Conservation (phyloP, 805 yeast genomes). For the Zygoascus biomembranicola region DNA sequence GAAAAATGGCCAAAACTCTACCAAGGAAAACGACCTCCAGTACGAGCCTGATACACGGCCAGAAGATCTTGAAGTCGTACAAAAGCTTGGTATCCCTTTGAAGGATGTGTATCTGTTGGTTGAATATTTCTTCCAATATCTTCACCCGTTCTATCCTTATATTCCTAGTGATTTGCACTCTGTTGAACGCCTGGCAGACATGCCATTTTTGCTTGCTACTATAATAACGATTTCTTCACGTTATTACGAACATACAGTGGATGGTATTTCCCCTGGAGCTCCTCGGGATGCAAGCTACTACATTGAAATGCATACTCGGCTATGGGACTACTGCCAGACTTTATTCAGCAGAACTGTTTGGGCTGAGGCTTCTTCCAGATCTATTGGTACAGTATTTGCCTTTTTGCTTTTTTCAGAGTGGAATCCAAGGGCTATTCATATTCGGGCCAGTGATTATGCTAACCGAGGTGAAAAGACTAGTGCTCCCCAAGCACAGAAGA, state of each 20-base stretch:
- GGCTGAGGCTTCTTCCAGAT: slow-evolving; percentile 87
- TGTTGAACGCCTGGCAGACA: slow-evolving; percentile 57
- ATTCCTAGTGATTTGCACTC: slow-evolving; percentile 67
- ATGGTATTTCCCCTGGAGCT: neutral
- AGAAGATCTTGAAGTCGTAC: slow-evolving; percentile 55
- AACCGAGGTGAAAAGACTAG: slow-evolving; percentile 7
- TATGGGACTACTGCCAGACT: slow-evolving; percentile 80
- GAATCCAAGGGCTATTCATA: slow-evolving; percentile 92
- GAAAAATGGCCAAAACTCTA: neutral
- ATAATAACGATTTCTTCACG: slow-evolving; percentile 74
- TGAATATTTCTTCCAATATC: slow-evolving; percentile 50
- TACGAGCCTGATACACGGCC: slow-evolving; percentile 22
- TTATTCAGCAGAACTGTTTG: slow-evolving; percentile 80
- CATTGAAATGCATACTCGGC: slow-evolving; percentile 45
- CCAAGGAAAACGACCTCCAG: neutral
- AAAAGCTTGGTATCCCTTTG: slow-evolving; percentile 48
- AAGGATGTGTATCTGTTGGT: slow-evolving; percentile 26
- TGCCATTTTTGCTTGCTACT: slow-evolving; percentile 75
- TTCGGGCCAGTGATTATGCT: slow-evolving; percentile 73
- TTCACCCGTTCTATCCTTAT: slow-evolving; percentile 89
- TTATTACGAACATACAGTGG: slow-evolving; percentile 38
- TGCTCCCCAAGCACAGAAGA: slow-evolving; percentile 4
- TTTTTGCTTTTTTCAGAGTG: slow-evolving; percentile 84
- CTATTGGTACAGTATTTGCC: slow-evolving; percentile 80
- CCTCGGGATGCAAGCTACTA: neutral